phyloP scores from a whole-genome alignment of 345 rosid genomes.

The Salix udensis region DNA sequence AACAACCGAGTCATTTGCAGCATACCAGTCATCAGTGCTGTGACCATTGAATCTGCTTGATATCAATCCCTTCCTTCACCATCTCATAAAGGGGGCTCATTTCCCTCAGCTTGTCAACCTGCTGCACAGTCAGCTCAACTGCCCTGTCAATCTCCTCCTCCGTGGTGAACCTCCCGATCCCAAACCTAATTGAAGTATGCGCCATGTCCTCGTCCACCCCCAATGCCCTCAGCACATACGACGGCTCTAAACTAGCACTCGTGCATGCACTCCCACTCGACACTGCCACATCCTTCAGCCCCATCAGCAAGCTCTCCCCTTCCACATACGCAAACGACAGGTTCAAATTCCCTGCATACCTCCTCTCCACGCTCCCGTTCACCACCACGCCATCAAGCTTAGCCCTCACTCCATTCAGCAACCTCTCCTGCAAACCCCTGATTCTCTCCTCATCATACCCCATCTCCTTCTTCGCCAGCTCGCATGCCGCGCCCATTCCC shows the following conservation, averaged over 20 bases:
- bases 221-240: constrained; percentile 87
- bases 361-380: constrained; percentile 76
- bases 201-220: constrained; percentile 95
- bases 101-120: constrained; percentile 68
- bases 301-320: constrained; percentile 98
- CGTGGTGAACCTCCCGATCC: constrained; percentile 91
- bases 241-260: constrained; percentile 97
- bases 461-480: constrained; percentile 83
- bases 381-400: constrained; percentile 83
- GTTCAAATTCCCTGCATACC: constrained; percentile 82
- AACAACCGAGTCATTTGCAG: no score
- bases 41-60: constrained; percentile 53
- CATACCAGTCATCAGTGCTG: constrained; percentile 61
- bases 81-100: constrained; percentile 97
- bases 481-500: constrained; percentile 91
- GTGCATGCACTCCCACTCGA: constrained; percentile 99
- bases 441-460: constrained; percentile 74
- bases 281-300: constrained; percentile 93
- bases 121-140: constrained; percentile 71
- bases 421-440: constrained; percentile 55
- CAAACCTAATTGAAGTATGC: constrained; percentile 92
- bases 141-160: constrained; percentile 87
- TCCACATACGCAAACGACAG: constrained; percentile 91
- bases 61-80: constrained; percentile 85
- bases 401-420: constrained; percentile 61